A percentile compares a stretch with the other conserved stretches of the same genome.
These are phyloP conservation scores for Aspergillus awamori DNA, from an alignment of 2,329 filamentous ascomycete species.

Conservation along the genomic window DNA sequence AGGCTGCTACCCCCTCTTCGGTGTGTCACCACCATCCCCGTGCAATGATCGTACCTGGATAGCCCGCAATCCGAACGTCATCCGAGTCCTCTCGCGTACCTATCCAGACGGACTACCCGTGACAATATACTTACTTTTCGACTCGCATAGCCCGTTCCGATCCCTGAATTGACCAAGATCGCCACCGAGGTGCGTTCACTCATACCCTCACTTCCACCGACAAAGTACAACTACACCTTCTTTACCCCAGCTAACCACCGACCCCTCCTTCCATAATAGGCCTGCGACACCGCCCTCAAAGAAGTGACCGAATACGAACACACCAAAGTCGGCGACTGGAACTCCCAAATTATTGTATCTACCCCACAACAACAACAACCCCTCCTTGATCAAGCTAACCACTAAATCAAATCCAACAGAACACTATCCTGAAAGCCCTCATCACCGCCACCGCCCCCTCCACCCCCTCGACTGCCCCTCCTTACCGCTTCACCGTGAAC, in stretches of 20 bases:
- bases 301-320: conserved; percentile 83
- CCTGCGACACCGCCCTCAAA: conserved; percentile 77
- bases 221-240: neutral
- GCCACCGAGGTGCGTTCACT: conserved; percentile 70
- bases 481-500: conserved; percentile 96
- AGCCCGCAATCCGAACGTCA: conserved; percentile 8
- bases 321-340: conserved; percentile 81
- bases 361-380: neutral
- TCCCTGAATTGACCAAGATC: conserved; percentile 80
- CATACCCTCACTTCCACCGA: neutral
- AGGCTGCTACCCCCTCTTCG: conserved; percentile 29
- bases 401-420: conserved; percentile 28
- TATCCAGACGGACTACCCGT: neutral
- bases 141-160: conserved; percentile 67
- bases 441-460: conserved; percentile 46
- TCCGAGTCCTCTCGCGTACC: neutral
- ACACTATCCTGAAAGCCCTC: conserved; percentile 45
- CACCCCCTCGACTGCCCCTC: conserved; percentile 47
- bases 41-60: neutral
- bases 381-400: neutral
- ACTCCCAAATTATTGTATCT: conserved; percentile 86
- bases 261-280: conserved; percentile 54
- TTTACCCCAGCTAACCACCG: neutral
- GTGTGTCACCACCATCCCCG: conserved; percentile 26
- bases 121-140: conserved; percentile 5